Evolutionary conservation across 345 rosid genomes (phyloP).

Genomic region (Toxicodendron radicans): DNA sequence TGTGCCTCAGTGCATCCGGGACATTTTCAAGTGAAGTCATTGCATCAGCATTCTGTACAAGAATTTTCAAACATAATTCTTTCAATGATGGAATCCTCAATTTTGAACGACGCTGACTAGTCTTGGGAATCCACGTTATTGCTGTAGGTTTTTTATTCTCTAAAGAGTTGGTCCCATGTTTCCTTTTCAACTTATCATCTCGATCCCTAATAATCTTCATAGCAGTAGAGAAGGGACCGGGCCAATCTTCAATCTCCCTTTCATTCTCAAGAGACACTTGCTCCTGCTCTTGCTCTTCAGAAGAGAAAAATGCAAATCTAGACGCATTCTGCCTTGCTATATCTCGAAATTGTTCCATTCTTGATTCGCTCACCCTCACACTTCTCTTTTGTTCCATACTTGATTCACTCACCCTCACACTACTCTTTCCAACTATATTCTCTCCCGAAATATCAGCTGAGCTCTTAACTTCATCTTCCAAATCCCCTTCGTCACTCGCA

Average conservation of each 20-base stretch:
- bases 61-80: conserved; percentile 51
- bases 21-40: conserved; percentile 73
- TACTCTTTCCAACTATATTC: conserved; percentile 8
- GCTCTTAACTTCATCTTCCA: conserved; percentile 26
- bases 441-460: conserved; percentile 21
- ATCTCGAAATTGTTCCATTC: conserved; percentile 49
- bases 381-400: too few species aligned
- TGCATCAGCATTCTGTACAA: conserved; percentile 77
- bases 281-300: conserved; percentile 33
- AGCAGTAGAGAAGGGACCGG: conserved; percentile 97
- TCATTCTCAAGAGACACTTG: conserved; percentile 22
- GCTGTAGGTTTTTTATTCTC: conserved; percentile 29
- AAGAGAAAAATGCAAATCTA: conserved; percentile 67
- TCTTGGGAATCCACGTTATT: conserved; percentile 63
- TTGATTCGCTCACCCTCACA: conserved; percentile 12
- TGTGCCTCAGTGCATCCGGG: conserved; percentile 71
- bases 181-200: conserved; percentile 28
- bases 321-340: conserved; percentile 66
- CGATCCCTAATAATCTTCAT: conserved; percentile 87
- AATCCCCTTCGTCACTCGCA: conserved; percentile 5
- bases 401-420: conserved; percentile 14
- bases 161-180: conserved; percentile 12
- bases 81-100: conserved; percentile 50
- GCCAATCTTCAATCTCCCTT: conserved; percentile 73
- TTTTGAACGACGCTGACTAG: conserved; percentile 20